phyloP scores from a whole-genome alignment of 805 yeast species.

The Trichomonascus vanleenenianus region DNA sequence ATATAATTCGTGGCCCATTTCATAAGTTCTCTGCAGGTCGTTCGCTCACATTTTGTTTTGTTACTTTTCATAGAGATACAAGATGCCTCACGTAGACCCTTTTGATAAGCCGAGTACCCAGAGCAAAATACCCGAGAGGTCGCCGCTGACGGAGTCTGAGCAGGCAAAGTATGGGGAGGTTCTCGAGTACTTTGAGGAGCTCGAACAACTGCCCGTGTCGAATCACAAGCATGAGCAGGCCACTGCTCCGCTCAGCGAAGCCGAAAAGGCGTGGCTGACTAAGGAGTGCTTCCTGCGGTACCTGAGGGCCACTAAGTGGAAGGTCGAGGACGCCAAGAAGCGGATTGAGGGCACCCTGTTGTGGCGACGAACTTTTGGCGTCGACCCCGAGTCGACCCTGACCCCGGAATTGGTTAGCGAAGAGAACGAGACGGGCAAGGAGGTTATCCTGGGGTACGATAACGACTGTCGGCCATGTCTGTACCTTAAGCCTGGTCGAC shows the following conservation, averaged over 20 bases:
- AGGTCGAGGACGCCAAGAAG: constrained; percentile 54
- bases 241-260: constrained; percentile 33
- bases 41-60: neutral
- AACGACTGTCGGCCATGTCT: constrained; percentile 86
- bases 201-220: constrained; percentile 38
- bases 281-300: constrained; percentile 87
- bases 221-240: constrained; percentile 32
- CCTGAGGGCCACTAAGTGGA: constrained; percentile 92
- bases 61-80: neutral
- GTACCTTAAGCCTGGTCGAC: constrained; percentile 89
- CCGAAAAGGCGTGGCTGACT: constrained; percentile 88
- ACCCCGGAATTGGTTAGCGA: constrained; percentile 32
- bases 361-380: constrained; percentile 94
- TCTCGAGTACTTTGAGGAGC: constrained; percentile 50
- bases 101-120: constrained; percentile 46
- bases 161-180: constrained; percentile 54
- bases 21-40: neutral
- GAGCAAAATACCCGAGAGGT: constrained; percentile 44
- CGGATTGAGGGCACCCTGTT: constrained; percentile 71
- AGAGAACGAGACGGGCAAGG: constrained; percentile 89
- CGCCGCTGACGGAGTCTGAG: constrained; percentile 46
- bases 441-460: constrained; percentile 85
- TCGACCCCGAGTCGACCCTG: constrained; percentile 32
- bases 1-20: no score
- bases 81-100: constrained; percentile 34